Base-by-base conservation (phyloP, 805 yeast genomes). In the Candida glaebosa region DNA sequence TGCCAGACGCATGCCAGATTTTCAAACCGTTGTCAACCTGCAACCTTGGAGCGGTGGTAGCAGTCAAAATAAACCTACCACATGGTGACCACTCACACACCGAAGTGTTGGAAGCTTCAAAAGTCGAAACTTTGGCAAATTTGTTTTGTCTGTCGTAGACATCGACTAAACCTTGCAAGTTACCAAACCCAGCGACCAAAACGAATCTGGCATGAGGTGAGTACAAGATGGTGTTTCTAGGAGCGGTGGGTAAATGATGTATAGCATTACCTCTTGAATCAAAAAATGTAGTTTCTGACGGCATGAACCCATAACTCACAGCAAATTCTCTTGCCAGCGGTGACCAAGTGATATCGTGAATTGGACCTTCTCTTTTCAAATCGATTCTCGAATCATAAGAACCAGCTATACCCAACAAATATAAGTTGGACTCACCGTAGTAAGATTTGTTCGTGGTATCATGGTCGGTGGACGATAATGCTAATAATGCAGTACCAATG, bases 31-130 rank as follows among this genome's bases (percentile, higher is more conserved):
- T 93, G 66, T 95, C 99, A 32, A 93, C 99, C 57, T 99, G 81
- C 53, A 93, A 77, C 54, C 99, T 78, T 49, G 99, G 99, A 16
- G 96, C 81, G 0, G 98, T 93, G 4, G 98, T 95, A 15, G 99
- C 98, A 12, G 98, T 91, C 62, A 93, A 69, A 43, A 93, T 81
- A 58, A 76, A 89, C 56, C 93, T 81, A 30, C 99, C 98, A 65
- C 93, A 95, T 7, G 99, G 99, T 2, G 95, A 82, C 99, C 99
- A 93, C 61, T 87, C 87, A 62, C 96, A 91, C 34, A 84, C 95
- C n/a, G 95, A 84, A 12, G 98, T 89, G 69, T 93, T 95, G 34
- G 96, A 69, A 10, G 98, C 99, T 57, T 87, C 87, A 56, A 93
- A 84, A 15, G 87, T 75, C 16, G 89, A 73, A 40, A 93, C 78